These are phyloP conservation scores for Aspergillus panamensis DNA, from an alignment of 495 filamentous ascomycete genomes.

Conservation along the genomic window DNA sequence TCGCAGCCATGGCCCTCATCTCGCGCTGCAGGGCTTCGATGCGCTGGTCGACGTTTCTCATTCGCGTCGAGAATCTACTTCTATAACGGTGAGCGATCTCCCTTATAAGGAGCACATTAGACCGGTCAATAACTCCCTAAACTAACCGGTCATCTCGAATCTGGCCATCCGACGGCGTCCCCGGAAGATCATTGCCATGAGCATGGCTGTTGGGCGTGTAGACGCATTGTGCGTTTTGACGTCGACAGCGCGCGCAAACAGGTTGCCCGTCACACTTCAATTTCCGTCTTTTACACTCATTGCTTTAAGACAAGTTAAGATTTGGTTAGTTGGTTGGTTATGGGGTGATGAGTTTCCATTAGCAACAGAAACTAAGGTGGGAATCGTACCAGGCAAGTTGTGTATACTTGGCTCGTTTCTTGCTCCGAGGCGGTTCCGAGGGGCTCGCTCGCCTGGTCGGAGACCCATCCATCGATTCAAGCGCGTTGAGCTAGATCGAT, in stretches of 20 bases:
- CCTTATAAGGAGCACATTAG: not conserved
- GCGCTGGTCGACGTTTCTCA: slow-evolving; percentile 30
- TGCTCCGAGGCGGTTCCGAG: slow-evolving; percentile 25
- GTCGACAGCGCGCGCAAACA: slow-evolving; percentile 74
- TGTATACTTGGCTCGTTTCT: slow-evolving; percentile 40
- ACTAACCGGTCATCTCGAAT: slow-evolving; percentile 27
- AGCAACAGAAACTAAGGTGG: not conserved
- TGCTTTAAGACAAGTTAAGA: slow-evolving; percentile 37
- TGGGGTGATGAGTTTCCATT: not conserved
- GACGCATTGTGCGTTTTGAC: slow-evolving; percentile 58
- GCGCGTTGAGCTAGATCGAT: not conserved
- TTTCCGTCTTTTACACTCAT: slow-evolving; percentile 87
- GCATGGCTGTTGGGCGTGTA: slow-evolving; percentile 42
- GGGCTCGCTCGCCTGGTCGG: slow-evolving; percentile 9
- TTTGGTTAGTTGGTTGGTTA: not conserved
- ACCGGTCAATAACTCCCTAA: not conserved
- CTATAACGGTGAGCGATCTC: not conserved
- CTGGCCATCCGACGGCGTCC: slow-evolving; percentile 8
- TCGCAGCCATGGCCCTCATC: slow-evolving; percentile 32
- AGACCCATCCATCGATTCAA: slow-evolving; percentile 3
- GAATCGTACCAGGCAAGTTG: slow-evolving; percentile 36
- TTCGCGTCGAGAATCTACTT: slow-evolving; percentile 22
- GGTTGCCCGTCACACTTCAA: slow-evolving; percentile 85
- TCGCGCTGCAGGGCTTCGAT: slow-evolving; percentile 33
- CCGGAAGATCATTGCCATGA: slow-evolving; percentile 9